Conservation (phyloP, 2,329 filamentous ascomycete genomes). For the Leptoxyphium fumago region DNA sequence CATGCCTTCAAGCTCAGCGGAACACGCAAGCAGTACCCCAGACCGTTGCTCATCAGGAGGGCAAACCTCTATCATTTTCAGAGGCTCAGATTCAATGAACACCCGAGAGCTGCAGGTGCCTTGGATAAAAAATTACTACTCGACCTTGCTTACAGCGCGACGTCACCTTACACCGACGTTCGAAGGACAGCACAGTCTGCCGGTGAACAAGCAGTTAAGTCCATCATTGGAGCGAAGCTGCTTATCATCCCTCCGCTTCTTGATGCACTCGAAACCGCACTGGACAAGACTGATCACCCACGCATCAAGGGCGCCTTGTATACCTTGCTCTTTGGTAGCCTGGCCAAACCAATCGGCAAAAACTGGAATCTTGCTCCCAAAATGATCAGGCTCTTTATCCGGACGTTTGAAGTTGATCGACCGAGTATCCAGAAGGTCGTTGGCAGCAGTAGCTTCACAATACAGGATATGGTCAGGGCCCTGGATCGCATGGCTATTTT, state of each 20-base stretch:
- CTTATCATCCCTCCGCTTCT: conserved; percentile 84
- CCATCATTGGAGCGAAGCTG: conserved; percentile 72
- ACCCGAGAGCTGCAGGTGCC: conserved; percentile 75
- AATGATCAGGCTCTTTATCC: conserved; percentile 80
- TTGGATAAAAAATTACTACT: conserved; percentile 73
- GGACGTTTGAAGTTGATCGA: conserved; percentile 80
- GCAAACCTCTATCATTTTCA: conserved; percentile 92
- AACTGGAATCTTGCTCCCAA: conserved; percentile 92
- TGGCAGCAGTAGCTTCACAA: conserved; percentile 62
- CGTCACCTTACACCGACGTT: conserved; percentile 88
- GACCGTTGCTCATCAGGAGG: conserved; percentile 78
- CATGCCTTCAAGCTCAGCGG: conserved; percentile 91
- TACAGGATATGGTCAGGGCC: conserved; percentile 84
- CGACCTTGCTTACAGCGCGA: conserved; percentile 76
- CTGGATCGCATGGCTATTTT: conserved; percentile 76
- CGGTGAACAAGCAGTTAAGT: conserved; percentile 84
- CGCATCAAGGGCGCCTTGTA: conserved; percentile 92
- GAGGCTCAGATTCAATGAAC: conserved; percentile 84
- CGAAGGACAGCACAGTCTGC: conserved; percentile 86
- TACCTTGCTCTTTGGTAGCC: conserved; percentile 72
- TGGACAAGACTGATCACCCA: conserved; percentile 69
- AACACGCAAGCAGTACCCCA: conserved; percentile 78
- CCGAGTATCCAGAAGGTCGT: conserved; percentile 86
- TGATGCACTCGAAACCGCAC: conserved; percentile 59
- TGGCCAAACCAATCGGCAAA: conserved; percentile 72